Evolutionary conservation across 192 early-diverging fungal genomes (phyloP), one percentile per base, ranked within the genome.

Genomic region (Coemansia sp.): DNA sequence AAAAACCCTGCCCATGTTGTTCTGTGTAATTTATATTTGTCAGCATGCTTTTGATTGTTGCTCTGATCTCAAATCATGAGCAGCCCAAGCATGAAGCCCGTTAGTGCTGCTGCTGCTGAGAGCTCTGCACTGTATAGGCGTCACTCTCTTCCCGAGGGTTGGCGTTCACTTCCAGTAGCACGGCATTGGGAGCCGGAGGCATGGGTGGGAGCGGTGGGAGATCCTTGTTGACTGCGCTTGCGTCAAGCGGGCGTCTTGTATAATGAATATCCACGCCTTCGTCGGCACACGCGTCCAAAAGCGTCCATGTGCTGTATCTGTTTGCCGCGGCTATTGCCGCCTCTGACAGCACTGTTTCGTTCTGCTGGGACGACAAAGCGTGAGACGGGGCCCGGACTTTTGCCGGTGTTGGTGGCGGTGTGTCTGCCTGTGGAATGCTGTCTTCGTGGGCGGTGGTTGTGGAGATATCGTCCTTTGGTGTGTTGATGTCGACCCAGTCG

Each of bases 401-500:
- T 14, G 49, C 67, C 53, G 48, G 67, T 32, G 19, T 54, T 59
- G 57, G 57, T 12, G 57, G 57, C 7, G 57, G 57, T 5, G 57
- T 59, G n/a, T 59, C 57, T 40, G 32, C 39, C 39, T 38, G 37
- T 9, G 57, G 57, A 2, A 38, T 59, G 39, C 13, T 39, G n/a
- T 40, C 39, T 8, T 7, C 17, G 39, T 17, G 7, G 12, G 8
- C 38, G 7, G 7, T 59, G 57, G 57, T 16, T 40, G 57, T 13
- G 17, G 57, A 41, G 39, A 40, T 19, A 17, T 13, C 38, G 32
- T 59, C 57, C 14, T 54, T 54, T 16, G 38, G 13, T 5, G 68
- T 17, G 50, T 70, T 71, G 13, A 62, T 46, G n/a, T 82, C 79
- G 20, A 71, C 50, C 79, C 79, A 82, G 46, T 82, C 79, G 44